Evolutionary conservation across 2,329 filamentous ascomycete genomes (phyloP), one percentile per base, ranked within the genome.

Genomic region (Acrocalymma vagum): DNA sequence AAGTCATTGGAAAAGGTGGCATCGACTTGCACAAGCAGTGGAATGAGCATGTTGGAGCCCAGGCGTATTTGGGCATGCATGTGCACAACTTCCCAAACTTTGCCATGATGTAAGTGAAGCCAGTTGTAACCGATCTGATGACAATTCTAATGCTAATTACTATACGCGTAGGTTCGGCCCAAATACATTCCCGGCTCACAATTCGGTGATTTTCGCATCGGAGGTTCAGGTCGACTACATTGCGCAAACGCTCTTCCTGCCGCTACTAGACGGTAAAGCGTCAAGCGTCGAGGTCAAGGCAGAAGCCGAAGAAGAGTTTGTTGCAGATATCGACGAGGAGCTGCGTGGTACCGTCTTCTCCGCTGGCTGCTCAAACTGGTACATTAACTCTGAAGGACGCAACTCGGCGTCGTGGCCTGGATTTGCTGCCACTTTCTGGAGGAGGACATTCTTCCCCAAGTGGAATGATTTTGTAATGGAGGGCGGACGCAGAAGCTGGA

Each of bases 321-420:
- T 60, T 2, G 62, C 65, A 8, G 34, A 40, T 3, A 53, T 75
- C 0, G 62, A 75, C 13, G 22, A 35, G 9, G 41, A 62, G 11
- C 53, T 74, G 0, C 29, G 47, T 8, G 55, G 63, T 24, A 66
- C 62, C 0, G 71, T 74, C 3, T 74, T 71, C 33, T 43, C 59
- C 9, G 66, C 55, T 1, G 69, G 58, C 18, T 75, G 72, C 37
- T 69, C 62, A 13, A 74, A 74, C 45, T 75, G 70, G 72, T 74
- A 75, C 42, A 72, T 75, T 27, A 62, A 64, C 42, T 48, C 60
- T 5, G 52, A 55, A 15, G 71, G 72, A 1, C 60, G 68, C 3
- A 74, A 74, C 34, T 50, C 67, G 0, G 70, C 70, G 1, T 67
- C 63, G 4, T 72, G 67, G 67, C 70, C 68, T 1, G 60, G 61